Base-by-base conservation (phyloP, 1,139 yeast genomes). In the Candida glucosophila region DNA sequence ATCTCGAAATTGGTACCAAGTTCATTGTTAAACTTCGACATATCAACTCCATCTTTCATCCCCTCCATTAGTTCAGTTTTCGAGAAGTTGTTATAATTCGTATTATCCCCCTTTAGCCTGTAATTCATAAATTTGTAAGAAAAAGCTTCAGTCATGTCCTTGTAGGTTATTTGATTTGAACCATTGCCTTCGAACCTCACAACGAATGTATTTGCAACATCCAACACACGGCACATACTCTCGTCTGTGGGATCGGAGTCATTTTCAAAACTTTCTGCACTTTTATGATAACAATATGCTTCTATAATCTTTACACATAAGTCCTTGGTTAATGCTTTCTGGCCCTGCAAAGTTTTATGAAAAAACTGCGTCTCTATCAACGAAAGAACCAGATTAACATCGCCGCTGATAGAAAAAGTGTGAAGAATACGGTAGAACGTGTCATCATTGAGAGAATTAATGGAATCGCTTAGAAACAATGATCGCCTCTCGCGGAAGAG, bases 331-430 rank as follows among this genome's bases (percentile, higher is more conserved):
- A 64, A 36, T 1, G 55, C 58, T 16, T 34, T 42, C 27, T 57
- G 55, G 2, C 67, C 68, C 13, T 36, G 40, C 25, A 56, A 34
- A 1, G 44, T 29, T 26, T 52, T 49, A 29, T 58, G 62, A 5
- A 62, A 35, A 30, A 43, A 59, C 29, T 60, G 64, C 12, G 58
- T 41, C 30, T 62, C 67, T 9, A 64, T 52, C 10, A 63, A 40
- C 4, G 48, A 37, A 6, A 61, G 33, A 0, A 63, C 50, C 48
- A 52, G 52, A 6, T 44, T 27, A 3, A 59, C 58, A 34, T 64
- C 70, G 4, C 71, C 71, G 29, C 54, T 43, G 3, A 44, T 36
- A 2, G 66, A 44, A 8, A 63, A 43, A 0, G 53, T 40, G 22
- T 53, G 58, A 14, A 64, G 44, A 9, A 60, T 49, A 27, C 44